Percentiles rank a stretch among this genome's conserved stretches.
These are phyloP conservation scores for Pythium plurisporium DNA, from an alignment of 352 stramenopile genomes.

Conservation along the genomic window DNA sequence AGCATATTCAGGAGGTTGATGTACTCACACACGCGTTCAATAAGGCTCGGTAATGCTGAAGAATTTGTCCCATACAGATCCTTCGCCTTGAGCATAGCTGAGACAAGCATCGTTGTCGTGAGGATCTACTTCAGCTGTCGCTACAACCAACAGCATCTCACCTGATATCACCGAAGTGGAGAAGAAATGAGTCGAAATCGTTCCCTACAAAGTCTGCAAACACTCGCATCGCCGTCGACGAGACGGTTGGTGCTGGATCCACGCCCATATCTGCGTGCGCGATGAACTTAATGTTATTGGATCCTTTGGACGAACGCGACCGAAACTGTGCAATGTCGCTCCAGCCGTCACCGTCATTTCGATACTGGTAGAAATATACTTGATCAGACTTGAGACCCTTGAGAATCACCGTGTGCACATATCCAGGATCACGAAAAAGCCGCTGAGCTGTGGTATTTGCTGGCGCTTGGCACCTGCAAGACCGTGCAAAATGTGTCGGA, in stretches of 20 bases:
- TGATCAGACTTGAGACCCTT: constrained; percentile 32
- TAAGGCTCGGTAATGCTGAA: constrained; percentile 69
- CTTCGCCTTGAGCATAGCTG: constrained; percentile 63
- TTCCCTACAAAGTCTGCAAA: constrained; percentile 45
- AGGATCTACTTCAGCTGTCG: not conserved
- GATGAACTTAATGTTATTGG: constrained; percentile 50
- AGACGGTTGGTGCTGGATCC: constrained; percentile 37
- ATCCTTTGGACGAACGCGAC: constrained; percentile 23
- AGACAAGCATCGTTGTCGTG: not conserved
- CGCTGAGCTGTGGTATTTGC: constrained; percentile 38
- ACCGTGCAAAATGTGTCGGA: too few species aligned
- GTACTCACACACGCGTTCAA: constrained; percentile 51
- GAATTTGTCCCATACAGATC: constrained; percentile 67
- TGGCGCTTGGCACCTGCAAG: constrained; percentile 60
- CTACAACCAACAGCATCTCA: constrained; percentile 10
- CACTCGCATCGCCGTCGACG: constrained; percentile 53
- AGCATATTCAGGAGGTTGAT: too few species aligned
- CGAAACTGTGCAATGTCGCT: constrained; percentile 39
- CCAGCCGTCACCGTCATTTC: constrained; percentile 43
- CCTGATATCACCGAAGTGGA: constrained; percentile 79
- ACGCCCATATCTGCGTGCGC: constrained; percentile 61
- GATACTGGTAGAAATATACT: constrained; percentile 64
- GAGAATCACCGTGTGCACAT: constrained; percentile 62
- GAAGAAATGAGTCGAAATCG: constrained; percentile 65
- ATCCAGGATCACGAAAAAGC: constrained; percentile 53